Percentiles rank a stretch among this genome's conserved stretches.
These are phyloP conservation scores for Pichia sp. DNA, from an alignment of 1,139 yeast species.

Conservation along the genomic window DNA sequence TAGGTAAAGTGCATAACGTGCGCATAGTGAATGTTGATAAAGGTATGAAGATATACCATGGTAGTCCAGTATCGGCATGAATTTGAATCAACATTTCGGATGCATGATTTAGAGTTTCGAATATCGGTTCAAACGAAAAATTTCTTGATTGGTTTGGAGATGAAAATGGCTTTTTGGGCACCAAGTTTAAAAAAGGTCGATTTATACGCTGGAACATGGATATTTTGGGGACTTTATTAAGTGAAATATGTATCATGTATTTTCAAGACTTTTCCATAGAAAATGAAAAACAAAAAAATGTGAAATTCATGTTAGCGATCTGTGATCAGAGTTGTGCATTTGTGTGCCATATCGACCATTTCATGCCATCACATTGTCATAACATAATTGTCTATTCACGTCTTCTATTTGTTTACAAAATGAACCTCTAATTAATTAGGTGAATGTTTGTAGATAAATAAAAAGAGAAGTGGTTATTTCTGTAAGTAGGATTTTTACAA, in stretches of 20 bases:
- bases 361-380: too few species aligned
- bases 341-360: too few species aligned
- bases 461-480: too few species aligned
- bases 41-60: constrained; percentile 85
- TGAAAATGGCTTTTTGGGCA: neutral
- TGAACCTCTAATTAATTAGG: too few species aligned
- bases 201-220: neutral
- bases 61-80: constrained; percentile 54
- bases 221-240: neutral
- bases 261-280: too few species aligned
- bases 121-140: constrained; percentile 18
- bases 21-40: constrained; percentile 61
- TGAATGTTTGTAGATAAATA: too few species aligned
- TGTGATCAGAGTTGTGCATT: too few species aligned
- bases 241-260: too few species aligned
- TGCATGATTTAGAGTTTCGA: constrained; percentile 17
- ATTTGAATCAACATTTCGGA: constrained; percentile 34
- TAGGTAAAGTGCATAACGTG: constrained; percentile 63
- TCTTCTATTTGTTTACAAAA: too few species aligned
- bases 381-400: too few species aligned
- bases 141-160: constrained; percentile 1
- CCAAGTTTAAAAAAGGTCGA: neutral
- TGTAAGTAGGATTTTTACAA: too few species aligned
- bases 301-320: neutral
- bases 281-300: neutral